Percentiles rank a stretch among this genome's conserved stretches.
Conservation (phyloP, 257 asterid species). For the Galeopsis tetrahit region DNA sequence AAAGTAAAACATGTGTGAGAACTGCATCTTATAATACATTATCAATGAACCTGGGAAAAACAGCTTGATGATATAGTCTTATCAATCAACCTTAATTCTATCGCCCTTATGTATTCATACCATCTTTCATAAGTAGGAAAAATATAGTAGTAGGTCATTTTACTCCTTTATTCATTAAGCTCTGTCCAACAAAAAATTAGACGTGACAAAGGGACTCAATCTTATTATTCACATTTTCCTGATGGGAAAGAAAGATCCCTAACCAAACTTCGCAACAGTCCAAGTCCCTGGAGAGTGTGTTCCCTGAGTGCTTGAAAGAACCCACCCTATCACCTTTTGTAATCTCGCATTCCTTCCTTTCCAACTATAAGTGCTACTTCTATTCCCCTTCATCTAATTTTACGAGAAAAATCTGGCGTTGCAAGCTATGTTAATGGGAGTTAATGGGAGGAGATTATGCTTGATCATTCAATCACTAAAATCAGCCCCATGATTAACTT, state of each 20-base stretch:
- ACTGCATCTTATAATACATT: background rate
- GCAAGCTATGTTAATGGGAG: background rate
- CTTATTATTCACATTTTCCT: background rate
- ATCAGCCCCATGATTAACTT: too few species aligned
- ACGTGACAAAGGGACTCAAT: background rate
- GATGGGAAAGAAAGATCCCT: constrained; percentile 14
- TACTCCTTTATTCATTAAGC: background rate
- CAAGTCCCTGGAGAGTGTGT: background rate
- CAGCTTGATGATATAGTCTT: background rate
- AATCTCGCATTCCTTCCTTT: background rate
- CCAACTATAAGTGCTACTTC: background rate
- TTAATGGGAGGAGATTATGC: too few species aligned
- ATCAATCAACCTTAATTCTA: background rate
- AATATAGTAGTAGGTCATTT: background rate
- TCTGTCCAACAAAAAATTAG: background rate
- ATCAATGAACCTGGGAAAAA: constrained; percentile 1
- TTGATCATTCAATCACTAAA: too few species aligned
- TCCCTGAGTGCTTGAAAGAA: background rate
- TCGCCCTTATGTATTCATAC: background rate
- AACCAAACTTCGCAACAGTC: background rate
- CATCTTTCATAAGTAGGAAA: background rate
- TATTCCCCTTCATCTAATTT: constrained; percentile 12
- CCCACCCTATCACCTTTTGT: constrained; percentile 1
- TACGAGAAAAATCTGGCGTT: background rate
- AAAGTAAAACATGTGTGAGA: constrained; percentile 1